These are phyloP conservation scores for Fusarium sp. DNA, from an alignment of 2,329 filamentous ascomycete species.

Conservation along the genomic window DNA sequence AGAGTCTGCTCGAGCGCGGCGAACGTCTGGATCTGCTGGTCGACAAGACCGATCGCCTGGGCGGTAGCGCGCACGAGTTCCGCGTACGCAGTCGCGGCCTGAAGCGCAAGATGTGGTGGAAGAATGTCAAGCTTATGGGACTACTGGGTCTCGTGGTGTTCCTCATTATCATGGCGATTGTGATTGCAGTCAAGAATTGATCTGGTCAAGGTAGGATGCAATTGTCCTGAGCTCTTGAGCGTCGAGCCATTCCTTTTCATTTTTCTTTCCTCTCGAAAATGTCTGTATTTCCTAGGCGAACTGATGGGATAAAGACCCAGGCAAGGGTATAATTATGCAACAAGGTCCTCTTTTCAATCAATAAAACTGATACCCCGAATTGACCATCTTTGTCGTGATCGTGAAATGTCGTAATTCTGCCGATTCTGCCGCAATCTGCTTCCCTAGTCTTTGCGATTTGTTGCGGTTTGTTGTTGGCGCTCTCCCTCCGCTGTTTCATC, in stretches of 20 bases:
- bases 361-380: conserved; percentile 32
- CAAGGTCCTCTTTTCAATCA: conserved; percentile 37
- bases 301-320: conserved; percentile 34
- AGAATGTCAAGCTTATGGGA: conserved; percentile 95
- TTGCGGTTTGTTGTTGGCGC: background rate
- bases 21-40: conserved; percentile 94
- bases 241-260: conserved; percentile 34
- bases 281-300: conserved; percentile 39
- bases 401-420: conserved; percentile 1
- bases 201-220: conserved; percentile 11
- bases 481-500: background rate
- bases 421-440: background rate
- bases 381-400: conserved; percentile 1
- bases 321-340: conserved; percentile 45
- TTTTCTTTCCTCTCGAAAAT: conserved; percentile 34
- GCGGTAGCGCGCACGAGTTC: conserved; percentile 90
- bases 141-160: conserved; percentile 76
- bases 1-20: conserved; percentile 86
- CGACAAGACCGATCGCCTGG: conserved; percentile 94
- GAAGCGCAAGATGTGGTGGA: conserved; percentile 99
- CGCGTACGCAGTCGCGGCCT: conserved; percentile 86
- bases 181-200: conserved; percentile 64
- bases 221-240: conserved; percentile 8
- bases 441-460: background rate
- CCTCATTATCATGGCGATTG: conserved; percentile 66